Conservation (phyloP, 2,329 filamentous ascomycete species). For the Diaporthe vexans region DNA sequence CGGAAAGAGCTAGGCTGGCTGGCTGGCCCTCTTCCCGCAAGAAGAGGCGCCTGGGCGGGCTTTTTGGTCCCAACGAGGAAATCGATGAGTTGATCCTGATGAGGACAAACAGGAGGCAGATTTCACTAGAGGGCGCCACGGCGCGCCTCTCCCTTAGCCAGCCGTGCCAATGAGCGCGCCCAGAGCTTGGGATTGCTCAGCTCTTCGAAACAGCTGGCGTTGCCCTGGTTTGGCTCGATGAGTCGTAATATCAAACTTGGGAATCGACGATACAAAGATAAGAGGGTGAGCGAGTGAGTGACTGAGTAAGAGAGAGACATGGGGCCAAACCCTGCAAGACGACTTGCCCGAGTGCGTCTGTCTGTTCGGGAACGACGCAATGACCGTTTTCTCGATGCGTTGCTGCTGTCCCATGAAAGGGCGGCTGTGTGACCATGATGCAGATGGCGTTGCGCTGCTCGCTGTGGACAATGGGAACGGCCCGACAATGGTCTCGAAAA, state of each 20-base stretch:
- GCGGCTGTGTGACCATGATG: not conserved
- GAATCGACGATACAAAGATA: not conserved
- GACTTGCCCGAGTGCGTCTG: constrained; percentile 16
- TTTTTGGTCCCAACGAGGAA: constrained; percentile 12
- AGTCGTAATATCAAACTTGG: not conserved
- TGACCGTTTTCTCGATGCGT: not conserved
- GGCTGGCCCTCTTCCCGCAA: constrained; percentile 12
- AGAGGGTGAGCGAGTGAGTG: too few species aligned
- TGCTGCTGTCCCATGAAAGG: not conserved
- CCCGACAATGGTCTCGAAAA: constrained; percentile 24
- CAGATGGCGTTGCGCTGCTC: constrained; percentile 11
- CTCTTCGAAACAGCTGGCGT: constrained; percentile 23
- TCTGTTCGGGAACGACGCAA: not conserved
- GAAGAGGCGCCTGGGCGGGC: constrained; percentile 6
- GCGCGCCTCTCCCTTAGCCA: constrained; percentile 22
- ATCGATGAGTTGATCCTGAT: constrained; percentile 32
- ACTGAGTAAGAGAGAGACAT: not conserved
- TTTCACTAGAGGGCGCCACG: constrained; percentile 30
- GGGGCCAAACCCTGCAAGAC: too few species aligned
- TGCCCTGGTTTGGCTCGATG: not conserved
- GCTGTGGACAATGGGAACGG: constrained; percentile 27
- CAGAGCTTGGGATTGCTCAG: constrained; percentile 6
- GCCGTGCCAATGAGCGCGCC: constrained; percentile 27
- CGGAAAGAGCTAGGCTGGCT: constrained; percentile 22
- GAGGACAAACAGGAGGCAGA: constrained; percentile 15